These are phyloP conservation scores for Stemphylium lycopersici DNA, from an alignment of 2,329 filamentous ascomycete genomes.

Conservation along the genomic window DNA sequence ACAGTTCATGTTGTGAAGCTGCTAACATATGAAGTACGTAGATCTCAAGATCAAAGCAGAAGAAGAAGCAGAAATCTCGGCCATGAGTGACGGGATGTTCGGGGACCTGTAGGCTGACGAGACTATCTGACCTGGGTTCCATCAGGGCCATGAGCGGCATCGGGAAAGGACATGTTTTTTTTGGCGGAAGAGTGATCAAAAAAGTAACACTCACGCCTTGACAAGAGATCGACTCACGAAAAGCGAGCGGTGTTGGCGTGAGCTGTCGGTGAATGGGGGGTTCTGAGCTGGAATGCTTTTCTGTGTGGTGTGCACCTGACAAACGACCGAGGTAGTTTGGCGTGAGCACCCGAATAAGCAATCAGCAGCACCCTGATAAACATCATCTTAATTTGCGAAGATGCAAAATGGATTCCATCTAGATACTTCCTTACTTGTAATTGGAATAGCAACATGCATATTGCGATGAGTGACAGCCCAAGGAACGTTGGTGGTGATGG, in stretches of 20 bases:
- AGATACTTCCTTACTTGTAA: neutral
- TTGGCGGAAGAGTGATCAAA: neutral
- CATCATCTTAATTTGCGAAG: neutral
- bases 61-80: too few relatives aligned
- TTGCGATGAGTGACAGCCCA: neutral
- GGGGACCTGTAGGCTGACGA: too few relatives aligned
- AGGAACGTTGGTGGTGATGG: neutral
- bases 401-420: neutral
- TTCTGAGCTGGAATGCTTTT: neutral
- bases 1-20: neutral
- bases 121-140: too few relatives aligned
- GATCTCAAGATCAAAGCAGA: neutral
- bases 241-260: neutral
- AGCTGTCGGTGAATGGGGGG: neutral
- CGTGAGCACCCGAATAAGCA: constrained; percentile 11
- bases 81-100: too few relatives aligned
- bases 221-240: neutral
- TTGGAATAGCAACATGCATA: neutral
- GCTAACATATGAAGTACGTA: neutral
- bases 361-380: constrained; percentile 7
- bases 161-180: neutral
- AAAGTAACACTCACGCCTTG: neutral
- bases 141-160: too few relatives aligned
- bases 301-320: neutral
- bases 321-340: neutral